Conservation (phyloP, 306 rosid genomes). For the Parietaria judaica region DNA sequence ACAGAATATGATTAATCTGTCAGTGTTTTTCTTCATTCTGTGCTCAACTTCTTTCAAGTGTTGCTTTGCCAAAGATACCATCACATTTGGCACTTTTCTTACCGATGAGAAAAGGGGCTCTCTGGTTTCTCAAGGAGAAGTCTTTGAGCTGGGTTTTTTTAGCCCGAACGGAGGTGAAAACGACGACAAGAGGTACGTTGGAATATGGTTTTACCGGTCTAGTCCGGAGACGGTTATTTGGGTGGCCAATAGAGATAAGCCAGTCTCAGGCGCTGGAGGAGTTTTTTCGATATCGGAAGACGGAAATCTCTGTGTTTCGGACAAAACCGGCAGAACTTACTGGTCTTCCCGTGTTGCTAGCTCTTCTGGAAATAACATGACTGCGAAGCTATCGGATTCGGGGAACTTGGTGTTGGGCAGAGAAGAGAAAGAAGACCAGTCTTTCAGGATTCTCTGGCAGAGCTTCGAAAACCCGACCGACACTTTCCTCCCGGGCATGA, state of each 20-base stretch:
- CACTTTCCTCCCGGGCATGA: conserved; percentile 83
- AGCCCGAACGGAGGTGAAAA: conserved; percentile 51
- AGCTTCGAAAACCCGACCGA: conserved; percentile 68
- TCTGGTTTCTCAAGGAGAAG: conserved; percentile 51
- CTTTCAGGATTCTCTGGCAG: conserved; percentile 42
- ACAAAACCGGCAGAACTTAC: conserved; percentile 26
- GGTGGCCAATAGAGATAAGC: conserved; percentile 67
- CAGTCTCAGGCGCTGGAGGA: conserved; percentile 41
- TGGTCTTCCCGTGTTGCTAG: conserved; percentile 49
- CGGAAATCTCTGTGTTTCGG: conserved; percentile 55
- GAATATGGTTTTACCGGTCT: conserved; percentile 61
- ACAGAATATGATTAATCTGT: conserved; percentile 20
- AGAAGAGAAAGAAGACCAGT: conserved; percentile 26
- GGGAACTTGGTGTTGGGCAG: conserved; percentile 49
- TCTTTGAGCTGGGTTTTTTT: conserved; percentile 62
- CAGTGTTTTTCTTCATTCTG: conserved; percentile 21
- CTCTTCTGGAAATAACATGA: conserved; percentile 21
- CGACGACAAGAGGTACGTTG: conserved; percentile 49
- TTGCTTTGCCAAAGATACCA: conserved; percentile 43
- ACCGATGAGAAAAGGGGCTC: conserved; percentile 30
- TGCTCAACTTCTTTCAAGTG: conserved; percentile 19
- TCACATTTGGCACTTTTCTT: conserved; percentile 25
- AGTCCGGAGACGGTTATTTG: conserved; percentile 53
- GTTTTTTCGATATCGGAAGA: conserved; percentile 43
- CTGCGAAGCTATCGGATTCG: conserved; percentile 44